Evolutionary conservation across 805 yeast species (phyloP), one percentile per base, ranked within the genome.

Genomic region (Barnettozyma wickerhamii): DNA sequence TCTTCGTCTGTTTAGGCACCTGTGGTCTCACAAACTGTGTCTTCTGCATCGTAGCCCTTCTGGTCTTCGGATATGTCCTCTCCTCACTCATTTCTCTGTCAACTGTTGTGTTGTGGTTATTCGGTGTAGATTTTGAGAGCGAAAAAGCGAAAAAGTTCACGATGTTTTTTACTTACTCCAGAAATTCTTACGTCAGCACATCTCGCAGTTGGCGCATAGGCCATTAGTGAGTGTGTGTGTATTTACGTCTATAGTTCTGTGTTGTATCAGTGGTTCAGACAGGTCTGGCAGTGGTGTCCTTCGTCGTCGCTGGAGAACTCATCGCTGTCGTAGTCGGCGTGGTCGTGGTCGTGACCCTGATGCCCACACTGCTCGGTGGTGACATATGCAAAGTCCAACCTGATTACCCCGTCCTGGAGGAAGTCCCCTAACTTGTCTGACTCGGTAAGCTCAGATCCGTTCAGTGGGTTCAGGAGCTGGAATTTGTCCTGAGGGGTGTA

Each of bases 231-330:
- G n/a, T n/a, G n/a, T n/a, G n/a, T n/a, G n/a, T n/a, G n/a, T n/a
- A n/a, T n/a, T n/a, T n/a, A n/a, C n/a, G n/a, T n/a, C n/a, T n/a
- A n/a, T n/a, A n/a, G n/a, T n/a, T n/a, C n/a, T n/a, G n/a, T n/a
- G n/a, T n/a, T n/a, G n/a, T n/a, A 13, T 10, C 7, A 5, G 10
- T 7, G 23, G n/a, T 3, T 17, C 17, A 26, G 5, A 10, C 7
- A 13, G 21, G 21, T 19, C 33, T 20, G 46, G 19, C 39, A 41
- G 21, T 48, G 58, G 34, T 53, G 58, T 12, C 52, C 35, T 40
- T 58, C 53, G 24, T 56, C 52, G 32, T 57, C 53, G n/a, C 49
- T 49, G 20, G 36, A 41, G 27, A 51, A 52, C 38, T 55, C 59
- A 29, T 53, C 58, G 10, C 47, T 47, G 24, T 50, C 51, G 7